These are phyloP conservation scores for Penicillium macrosclerotiorum DNA, from an alignment of 495 filamentous ascomycete genomes.

Conservation along the genomic window DNA sequence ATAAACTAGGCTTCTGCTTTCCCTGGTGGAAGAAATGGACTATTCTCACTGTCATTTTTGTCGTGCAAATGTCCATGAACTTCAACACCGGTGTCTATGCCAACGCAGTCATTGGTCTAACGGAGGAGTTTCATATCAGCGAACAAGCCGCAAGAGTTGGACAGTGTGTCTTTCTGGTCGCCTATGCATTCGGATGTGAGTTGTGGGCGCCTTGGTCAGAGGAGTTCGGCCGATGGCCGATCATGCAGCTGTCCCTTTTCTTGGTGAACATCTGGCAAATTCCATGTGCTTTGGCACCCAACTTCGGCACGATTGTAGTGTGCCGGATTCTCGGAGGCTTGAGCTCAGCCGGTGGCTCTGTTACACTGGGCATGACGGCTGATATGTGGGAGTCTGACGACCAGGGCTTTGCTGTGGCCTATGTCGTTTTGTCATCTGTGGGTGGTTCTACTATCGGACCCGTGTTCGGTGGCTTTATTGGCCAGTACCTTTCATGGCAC, in stretches of 20 bases:
- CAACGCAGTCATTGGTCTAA: constrained; percentile 60
- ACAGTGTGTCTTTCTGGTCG: constrained; percentile 67
- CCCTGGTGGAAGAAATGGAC: constrained; percentile 71
- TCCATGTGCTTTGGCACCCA: constrained; percentile 67
- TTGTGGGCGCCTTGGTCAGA: constrained; percentile 83
- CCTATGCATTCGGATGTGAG: constrained; percentile 78
- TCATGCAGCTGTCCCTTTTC: constrained; percentile 66
- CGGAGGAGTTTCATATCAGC: constrained; percentile 61
- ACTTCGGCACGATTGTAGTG: constrained; percentile 64
- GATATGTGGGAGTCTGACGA: constrained; percentile 74
- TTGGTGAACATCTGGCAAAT: constrained; percentile 76
- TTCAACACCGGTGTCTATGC: constrained; percentile 76
- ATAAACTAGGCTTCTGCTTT: constrained; percentile 64
- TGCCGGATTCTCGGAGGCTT: constrained; percentile 68
- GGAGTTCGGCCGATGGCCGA: constrained; percentile 72
- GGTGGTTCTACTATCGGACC: constrained; percentile 75
- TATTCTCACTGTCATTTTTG: constrained; percentile 70
- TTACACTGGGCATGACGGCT: constrained; percentile 80
- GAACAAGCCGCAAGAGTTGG: constrained; percentile 63
- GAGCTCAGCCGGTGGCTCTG: constrained; percentile 72
- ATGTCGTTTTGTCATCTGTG: constrained; percentile 72
- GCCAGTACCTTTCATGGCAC: constrained; percentile 62
- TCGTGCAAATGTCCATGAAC: constrained; percentile 81
- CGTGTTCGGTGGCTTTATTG: constrained; percentile 75
- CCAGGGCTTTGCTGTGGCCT: constrained; percentile 66